These are phyloP conservation scores for Nicotiana knightiana DNA, from an alignment of 257 asterid genomes.

Conservation along the genomic window DNA sequence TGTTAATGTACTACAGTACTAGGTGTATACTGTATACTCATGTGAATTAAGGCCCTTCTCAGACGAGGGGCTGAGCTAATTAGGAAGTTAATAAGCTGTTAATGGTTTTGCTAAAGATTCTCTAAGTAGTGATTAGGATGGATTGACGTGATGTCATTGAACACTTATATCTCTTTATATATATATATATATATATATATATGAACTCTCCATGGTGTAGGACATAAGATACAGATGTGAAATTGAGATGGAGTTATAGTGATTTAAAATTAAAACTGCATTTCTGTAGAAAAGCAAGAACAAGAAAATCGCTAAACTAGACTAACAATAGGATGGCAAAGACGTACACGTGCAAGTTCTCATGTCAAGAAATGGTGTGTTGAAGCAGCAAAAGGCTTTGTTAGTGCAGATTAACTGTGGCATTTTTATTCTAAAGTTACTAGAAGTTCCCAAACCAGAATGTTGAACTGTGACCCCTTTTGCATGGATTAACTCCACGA, in stretches of 20 bases:
- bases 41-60: background rate
- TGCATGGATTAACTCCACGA: background rate
- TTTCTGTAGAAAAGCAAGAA: background rate
- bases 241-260: background rate
- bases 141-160: background rate
- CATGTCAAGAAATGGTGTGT: background rate
- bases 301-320: background rate
- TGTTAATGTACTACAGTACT: background rate
- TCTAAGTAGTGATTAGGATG: background rate
- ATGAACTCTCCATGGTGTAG: background rate
- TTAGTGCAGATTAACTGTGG: background rate
- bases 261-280: background rate
- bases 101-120: background rate
- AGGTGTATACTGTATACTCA: background rate
- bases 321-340: background rate
- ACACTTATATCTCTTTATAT: background rate
- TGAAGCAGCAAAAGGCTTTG: background rate
- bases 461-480: background rate
- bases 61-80: background rate
- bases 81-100: background rate
- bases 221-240: background rate
- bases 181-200: background rate
- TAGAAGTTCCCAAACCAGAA: background rate
- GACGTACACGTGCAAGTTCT: background rate
- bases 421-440: background rate